phyloP scores from a whole-genome alignment of 306 rosid species.

The Leucaena leucocephala region DNA sequence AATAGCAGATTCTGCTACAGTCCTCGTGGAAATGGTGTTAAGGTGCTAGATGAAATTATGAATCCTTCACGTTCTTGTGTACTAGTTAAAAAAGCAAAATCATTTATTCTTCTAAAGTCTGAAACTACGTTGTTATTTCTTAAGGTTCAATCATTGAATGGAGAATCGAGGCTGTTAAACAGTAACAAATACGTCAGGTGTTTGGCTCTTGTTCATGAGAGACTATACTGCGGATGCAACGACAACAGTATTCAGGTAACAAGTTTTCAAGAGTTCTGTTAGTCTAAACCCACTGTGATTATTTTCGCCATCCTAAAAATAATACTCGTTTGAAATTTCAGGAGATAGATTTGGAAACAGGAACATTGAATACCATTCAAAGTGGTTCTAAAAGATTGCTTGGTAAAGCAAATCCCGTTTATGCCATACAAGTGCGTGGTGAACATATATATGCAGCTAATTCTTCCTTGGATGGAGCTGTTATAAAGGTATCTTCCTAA shows the following conservation, averaged over 20 bases:
- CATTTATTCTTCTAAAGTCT: slow-evolving; percentile 5
- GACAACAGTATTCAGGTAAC: slow-evolving; percentile 86
- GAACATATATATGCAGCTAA: slow-evolving; percentile 71
- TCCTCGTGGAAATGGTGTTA: slow-evolving; percentile 76
- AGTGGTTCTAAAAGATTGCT: slow-evolving; percentile 70
- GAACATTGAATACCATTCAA: slow-evolving; percentile 64
- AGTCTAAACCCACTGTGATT: slow-evolving; percentile 17
- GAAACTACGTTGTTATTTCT: slow-evolving; percentile 28
- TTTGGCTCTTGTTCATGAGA: slow-evolving; percentile 64
- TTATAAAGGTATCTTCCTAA: slow-evolving; percentile 65
- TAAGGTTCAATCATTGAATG: slow-evolving; percentile 71
- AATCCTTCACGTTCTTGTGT: slow-evolving; percentile 1
- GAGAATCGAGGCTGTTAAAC: slow-evolving; percentile 64
- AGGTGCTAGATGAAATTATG: slow-evolving; percentile 51
- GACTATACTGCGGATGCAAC: slow-evolving; percentile 85
- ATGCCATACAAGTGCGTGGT: slow-evolving; percentile 63
- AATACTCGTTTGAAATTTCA: slow-evolving; percentile 41
- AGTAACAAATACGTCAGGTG: slow-evolving; percentile 72
- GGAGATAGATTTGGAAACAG: slow-evolving; percentile 84
- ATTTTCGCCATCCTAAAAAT: slow-evolving; percentile 29
- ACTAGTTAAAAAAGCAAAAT: background rate
- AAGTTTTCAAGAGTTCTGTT: slow-evolving; percentile 11
- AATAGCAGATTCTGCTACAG: slow-evolving; percentile 63
- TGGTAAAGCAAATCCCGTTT: slow-evolving; percentile 73
- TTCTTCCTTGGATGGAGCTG: slow-evolving; percentile 72